Percentiles rank a stretch among this genome's conserved stretches.
Evolutionary conservation across 2,329 filamentous ascomycete genomes (phyloP).

Genomic region (Alternaria brassicicola): DNA sequence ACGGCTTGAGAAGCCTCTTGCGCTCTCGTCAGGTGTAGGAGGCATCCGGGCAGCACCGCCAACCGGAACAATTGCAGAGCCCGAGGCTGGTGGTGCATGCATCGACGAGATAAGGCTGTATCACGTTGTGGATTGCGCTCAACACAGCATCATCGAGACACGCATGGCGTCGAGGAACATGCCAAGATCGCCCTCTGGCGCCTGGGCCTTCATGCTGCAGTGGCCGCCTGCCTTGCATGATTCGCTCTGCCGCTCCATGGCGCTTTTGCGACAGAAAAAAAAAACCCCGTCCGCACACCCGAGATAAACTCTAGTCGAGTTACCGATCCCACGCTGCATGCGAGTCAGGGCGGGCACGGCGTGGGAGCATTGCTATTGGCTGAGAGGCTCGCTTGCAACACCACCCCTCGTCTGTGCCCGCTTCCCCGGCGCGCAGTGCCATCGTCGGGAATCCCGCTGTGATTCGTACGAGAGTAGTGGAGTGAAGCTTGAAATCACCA

Average conservation of each 20-base stretch:
- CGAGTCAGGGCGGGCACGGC: conserved; percentile 28
- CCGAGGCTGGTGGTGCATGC: conserved; percentile 37
- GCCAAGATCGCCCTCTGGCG: conserved; percentile 25
- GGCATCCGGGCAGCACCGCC: conserved; percentile 11
- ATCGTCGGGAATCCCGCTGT: conserved; percentile 4
- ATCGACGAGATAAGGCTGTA: conserved; percentile 22
- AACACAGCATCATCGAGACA: conserved; percentile 22
- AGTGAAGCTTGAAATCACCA: conserved; percentile 21
- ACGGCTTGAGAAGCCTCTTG: conserved; percentile 4
- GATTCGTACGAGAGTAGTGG: conserved; percentile 10
- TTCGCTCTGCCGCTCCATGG: conserved; percentile 36
- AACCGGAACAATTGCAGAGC: conserved; percentile 28
- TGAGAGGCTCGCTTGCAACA: conserved; percentile 32
- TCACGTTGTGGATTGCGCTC: conserved; percentile 32
- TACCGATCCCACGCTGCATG: conserved; percentile 30
- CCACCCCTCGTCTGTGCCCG: conserved; percentile 29
- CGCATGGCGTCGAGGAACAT: conserved; percentile 31
- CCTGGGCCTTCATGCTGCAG: conserved; percentile 36
- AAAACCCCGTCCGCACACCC: conserved; percentile 36
- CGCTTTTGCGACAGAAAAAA: conserved; percentile 38
- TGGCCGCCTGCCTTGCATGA: conserved; percentile 36
- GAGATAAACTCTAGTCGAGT: conserved; percentile 21
- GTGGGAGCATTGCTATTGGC: conserved; percentile 22
- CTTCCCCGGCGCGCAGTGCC: conserved; percentile 36
- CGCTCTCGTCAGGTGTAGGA: conserved; percentile 1